These are phyloP conservation scores for Fusarium sp. DNA, from an alignment of 2,329 filamentous ascomycete genomes.

Conservation along the genomic window DNA sequence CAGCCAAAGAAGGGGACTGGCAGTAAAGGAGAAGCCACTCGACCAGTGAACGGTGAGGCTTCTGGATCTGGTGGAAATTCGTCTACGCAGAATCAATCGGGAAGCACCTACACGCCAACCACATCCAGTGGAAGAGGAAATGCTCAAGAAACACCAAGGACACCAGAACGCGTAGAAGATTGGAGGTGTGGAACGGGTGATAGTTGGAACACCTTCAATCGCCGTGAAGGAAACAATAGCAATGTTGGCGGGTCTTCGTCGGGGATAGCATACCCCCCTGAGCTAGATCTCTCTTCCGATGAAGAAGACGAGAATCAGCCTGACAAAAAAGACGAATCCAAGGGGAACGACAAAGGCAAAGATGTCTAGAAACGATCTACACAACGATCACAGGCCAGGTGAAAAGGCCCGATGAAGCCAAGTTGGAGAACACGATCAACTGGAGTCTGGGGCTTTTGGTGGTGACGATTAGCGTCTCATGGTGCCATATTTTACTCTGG, in stretches of 20 bases:
- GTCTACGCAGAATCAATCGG: not conserved
- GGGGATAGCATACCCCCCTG: not conserved
- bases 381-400: not conserved
- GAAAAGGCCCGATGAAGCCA: not conserved
- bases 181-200: too few relatives aligned
- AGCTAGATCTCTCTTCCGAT: not conserved
- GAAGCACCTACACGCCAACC: not conserved
- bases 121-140: not conserved
- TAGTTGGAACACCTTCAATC: too few relatives aligned
- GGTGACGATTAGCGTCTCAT: constrained; percentile 4
- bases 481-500: not conserved
- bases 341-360: too few relatives aligned
- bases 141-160: not conserved
- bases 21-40: not conserved
- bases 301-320: not conserved
- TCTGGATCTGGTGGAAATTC: not conserved
- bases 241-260: not conserved
- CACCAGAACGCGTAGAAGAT: not conserved
- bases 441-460: not conserved
- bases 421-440: not conserved
- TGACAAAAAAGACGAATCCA: too few relatives aligned
- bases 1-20: not conserved
- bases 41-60: not conserved
- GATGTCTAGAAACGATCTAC: not conserved
- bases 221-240: not conserved